Evolutionary conservation across 306 rosid genomes (phyloP).

Genomic region (Dalbergia cochinchinensis): DNA sequence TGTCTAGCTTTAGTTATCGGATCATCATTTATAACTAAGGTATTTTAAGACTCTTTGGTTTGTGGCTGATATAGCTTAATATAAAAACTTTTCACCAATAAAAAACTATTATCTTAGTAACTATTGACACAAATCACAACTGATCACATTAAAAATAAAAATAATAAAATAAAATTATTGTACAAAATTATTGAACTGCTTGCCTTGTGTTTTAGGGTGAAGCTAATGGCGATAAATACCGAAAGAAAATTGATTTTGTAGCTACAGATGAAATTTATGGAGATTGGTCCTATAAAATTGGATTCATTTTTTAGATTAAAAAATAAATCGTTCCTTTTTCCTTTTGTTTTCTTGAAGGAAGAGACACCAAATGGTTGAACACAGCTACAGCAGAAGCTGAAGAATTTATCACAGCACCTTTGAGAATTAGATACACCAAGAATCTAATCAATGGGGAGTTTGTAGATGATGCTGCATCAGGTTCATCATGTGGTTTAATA

Average conservation of each 20-base stretch:
- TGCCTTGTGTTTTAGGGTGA: too few relatives aligned
- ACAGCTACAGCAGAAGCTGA: slow-evolving; percentile 57
- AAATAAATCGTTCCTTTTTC: too few relatives aligned
- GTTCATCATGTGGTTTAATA: slow-evolving; percentile 35
- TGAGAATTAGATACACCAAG: slow-evolving; percentile 59
- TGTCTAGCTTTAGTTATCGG: not conserved
- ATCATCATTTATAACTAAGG: not conserved
- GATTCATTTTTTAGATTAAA: not conserved
- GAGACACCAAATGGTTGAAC: slow-evolving; percentile 40
- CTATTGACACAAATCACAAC: too few relatives aligned
- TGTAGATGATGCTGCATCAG: slow-evolving; percentile 75
- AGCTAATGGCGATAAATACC: too few relatives aligned
- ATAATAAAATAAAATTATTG: too few relatives aligned
- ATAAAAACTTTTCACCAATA: too few relatives aligned
- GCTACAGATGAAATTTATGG: not conserved
- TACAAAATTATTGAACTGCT: too few relatives aligned
- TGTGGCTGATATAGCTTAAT: not conserved
- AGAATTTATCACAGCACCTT: slow-evolving; percentile 62
- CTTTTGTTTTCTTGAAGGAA: not conserved
- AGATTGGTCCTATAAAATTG: not conserved
- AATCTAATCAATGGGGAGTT: slow-evolving; percentile 67
- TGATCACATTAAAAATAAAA: too few relatives aligned
- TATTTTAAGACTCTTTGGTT: not conserved
- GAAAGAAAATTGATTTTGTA: too few relatives aligned
- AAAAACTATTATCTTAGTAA: too few relatives aligned